phyloP scores from a whole-genome alignment of 2,329 filamentous ascomycete species.

The Hymenoscyphus scutula region DNA sequence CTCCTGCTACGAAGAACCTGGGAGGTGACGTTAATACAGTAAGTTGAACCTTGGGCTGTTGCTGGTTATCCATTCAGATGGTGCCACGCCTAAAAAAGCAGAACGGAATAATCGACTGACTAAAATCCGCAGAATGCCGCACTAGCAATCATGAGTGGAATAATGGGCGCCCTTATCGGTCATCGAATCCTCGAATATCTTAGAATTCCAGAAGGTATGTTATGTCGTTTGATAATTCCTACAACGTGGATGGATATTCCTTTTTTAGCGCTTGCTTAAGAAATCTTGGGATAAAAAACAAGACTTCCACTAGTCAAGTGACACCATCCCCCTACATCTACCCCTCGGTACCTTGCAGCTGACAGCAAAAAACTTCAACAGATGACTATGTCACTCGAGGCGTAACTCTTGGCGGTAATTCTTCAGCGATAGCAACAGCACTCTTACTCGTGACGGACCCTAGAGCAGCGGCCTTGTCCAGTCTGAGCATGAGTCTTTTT shows the following conservation, averaged over 20 bases:
- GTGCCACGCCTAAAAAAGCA: no score
- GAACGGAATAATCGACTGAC: neutral
- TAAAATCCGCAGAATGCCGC: slow-evolving; percentile 43
- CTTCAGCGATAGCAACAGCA: slow-evolving; percentile 58
- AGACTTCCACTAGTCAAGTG: slow-evolving; percentile 5
- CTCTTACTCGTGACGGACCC: slow-evolving; percentile 55
- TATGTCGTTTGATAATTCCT: neutral
- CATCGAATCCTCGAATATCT: slow-evolving; percentile 47
- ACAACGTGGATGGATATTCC: neutral
- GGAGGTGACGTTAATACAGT: slow-evolving; percentile 53
- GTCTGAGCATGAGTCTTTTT: slow-evolving; percentile 59
- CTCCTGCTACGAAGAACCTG: slow-evolving; percentile 54
- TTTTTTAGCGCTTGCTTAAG: neutral
- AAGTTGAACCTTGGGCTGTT: neutral
- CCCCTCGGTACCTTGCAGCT: slow-evolving; percentile 19
- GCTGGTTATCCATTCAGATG: no score
- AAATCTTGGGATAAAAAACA: neutral
- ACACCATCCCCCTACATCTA: neutral
- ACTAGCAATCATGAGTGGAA: slow-evolving; percentile 58
- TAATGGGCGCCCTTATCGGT: slow-evolving; percentile 57
- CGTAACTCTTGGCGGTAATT: slow-evolving; percentile 59
- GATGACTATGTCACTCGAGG: slow-evolving; percentile 64
- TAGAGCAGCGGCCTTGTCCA: slow-evolving; percentile 57
- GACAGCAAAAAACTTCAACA: slow-evolving; percentile 23
- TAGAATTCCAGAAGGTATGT: slow-evolving; percentile 52